Evolutionary conservation across 2,329 filamentous ascomycete genomes (phyloP), one percentile per base, ranked within the genome.

Genomic region (Sporothrix pallida): DNA sequence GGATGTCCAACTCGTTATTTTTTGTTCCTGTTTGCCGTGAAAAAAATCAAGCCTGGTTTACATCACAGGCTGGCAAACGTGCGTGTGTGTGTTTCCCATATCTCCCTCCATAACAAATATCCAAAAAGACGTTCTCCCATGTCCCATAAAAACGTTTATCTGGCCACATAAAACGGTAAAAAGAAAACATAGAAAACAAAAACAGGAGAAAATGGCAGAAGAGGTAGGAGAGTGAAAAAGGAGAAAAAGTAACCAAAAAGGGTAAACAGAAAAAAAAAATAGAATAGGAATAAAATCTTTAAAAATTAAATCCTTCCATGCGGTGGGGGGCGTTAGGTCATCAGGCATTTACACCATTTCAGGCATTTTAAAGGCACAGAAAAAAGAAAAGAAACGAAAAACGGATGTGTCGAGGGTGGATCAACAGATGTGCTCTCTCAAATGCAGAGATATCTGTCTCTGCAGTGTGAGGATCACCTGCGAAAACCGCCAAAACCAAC

Each of bases 251-350:
- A n/a, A 6, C 23, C 42, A 37, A 70, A 60, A 68, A 71, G 50
- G 26, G 26, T n/a, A 60, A 44, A 71, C 46, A n/a, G 20, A 72
- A 68, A 37, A 62, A 37, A 62, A 17, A 54, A 71, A 37, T 44
- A 60, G 69, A 67, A 60, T 46, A 70, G 65, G 46, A 74, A 58
- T 72, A 72, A 74, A 70, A 68, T 72, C 63, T 76, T 75, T 75
- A 75, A 69, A 75, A 74, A 75, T 77, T 75, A 75, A 76, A 76
- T 76, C 76, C 76, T 77, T 77, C 76, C 74, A 77, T 77, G 73
- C 73, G 72, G 73, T 72, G 20, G 67, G 73, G 74, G 71, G 74
- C 76, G 75, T 77, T 72, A 75, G 46, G 73, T 77, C 76, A 77
- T 77, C 73, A 77, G 62, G 75, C 76, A 74, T 77, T 74, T 76